Evolutionary conservation across 202 grass and related monocot genomes (phyloP).

Genomic region (Schoenoplectus tabernaemontani): DNA sequence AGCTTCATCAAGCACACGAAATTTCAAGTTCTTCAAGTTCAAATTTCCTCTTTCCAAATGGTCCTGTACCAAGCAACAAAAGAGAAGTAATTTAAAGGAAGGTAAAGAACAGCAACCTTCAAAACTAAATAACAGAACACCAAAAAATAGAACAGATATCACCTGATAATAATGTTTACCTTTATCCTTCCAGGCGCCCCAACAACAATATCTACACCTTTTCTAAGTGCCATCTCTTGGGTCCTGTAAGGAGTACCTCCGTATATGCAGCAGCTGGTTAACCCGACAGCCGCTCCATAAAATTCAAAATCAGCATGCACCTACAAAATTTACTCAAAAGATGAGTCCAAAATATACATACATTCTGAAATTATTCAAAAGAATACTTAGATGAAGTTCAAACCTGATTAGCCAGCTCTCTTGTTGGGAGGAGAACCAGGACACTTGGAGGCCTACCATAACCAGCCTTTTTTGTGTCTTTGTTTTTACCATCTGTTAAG

Average conservation of each 20-base stretch:
- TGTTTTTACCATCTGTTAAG: slow-evolving; percentile 61
- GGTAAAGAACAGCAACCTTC: neutral
- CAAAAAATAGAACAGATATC: neutral
- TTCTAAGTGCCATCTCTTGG: slow-evolving; percentile 60
- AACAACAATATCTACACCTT: slow-evolving; percentile 85
- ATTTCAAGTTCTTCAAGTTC: slow-evolving; percentile 68
- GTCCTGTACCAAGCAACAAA: slow-evolving; percentile 37
- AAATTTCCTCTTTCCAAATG: slow-evolving; percentile 55
- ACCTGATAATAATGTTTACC: slow-evolving; percentile 26
- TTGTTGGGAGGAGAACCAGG: slow-evolving; percentile 78
- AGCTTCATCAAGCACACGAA: slow-evolving; percentile 93
- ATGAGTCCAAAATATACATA: neutral
- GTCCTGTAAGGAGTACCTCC: slow-evolving; percentile 66
- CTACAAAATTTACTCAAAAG: slow-evolving; percentile 32
- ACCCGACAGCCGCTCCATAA: slow-evolving; percentile 57
- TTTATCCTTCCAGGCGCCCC: slow-evolving; percentile 90
- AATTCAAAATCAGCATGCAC: slow-evolving; percentile 70
- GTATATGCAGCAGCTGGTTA: slow-evolving; percentile 75
- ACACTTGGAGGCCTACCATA: slow-evolving; percentile 67
- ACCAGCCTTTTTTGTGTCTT: slow-evolving; percentile 43
- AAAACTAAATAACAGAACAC: neutral
- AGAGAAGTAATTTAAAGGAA: neutral
- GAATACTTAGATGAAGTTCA: neutral
- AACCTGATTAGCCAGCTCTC: slow-evolving; percentile 94
- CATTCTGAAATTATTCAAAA: neutral